These are phyloP conservation scores for Coemansia sp. DNA, from an alignment of 192 early-diverging fungal genomes.

Conservation along the genomic window DNA sequence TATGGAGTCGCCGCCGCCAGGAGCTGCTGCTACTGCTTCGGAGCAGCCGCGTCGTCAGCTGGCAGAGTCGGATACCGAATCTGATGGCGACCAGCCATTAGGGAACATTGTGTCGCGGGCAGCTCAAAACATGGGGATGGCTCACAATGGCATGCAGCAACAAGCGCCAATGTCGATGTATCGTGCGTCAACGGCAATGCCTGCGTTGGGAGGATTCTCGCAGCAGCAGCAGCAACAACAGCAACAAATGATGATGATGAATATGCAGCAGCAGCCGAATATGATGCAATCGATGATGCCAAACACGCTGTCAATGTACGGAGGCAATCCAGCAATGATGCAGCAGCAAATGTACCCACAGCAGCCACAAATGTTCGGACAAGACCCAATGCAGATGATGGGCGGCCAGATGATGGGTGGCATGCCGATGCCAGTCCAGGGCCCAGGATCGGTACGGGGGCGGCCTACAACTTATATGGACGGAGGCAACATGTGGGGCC, in stretches of 20 bases:
- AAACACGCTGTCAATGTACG: conserved; percentile 45
- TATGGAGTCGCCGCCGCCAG: conserved; percentile 37
- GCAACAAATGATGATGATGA: conserved; percentile 15
- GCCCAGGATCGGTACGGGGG: conserved; percentile 20
- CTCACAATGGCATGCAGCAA: conserved; percentile 12
- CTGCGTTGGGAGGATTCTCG: conserved; percentile 20
- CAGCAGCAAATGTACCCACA: conserved; percentile 40
- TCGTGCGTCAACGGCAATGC: conserved; percentile 29
- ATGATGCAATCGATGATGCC: conserved; percentile 25
- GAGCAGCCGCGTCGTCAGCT: conserved; percentile 25
- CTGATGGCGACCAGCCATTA: conserved; percentile 42
- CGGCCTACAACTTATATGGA: conserved; percentile 49
- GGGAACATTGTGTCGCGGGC: conserved; percentile 33
- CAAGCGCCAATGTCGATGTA: conserved; percentile 37
- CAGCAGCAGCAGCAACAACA: conserved; percentile 23
- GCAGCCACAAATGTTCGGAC: conserved; percentile 40
- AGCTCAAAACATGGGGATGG: conserved; percentile 21
- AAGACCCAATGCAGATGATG: conserved; percentile 35
- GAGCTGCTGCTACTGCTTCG: conserved; percentile 4
- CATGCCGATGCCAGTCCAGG: conserved; percentile 41
- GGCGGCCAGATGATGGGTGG: conserved; percentile 23
- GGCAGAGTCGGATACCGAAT: conserved; percentile 42
- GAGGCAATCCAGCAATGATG: conserved; percentile 23
- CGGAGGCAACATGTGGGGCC: conserved; percentile 38
- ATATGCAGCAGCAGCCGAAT: conserved; percentile 19